phyloP scores from a whole-genome alignment of 2,329 filamentous ascomycete species.

The Stemphylium vesicarium region DNA sequence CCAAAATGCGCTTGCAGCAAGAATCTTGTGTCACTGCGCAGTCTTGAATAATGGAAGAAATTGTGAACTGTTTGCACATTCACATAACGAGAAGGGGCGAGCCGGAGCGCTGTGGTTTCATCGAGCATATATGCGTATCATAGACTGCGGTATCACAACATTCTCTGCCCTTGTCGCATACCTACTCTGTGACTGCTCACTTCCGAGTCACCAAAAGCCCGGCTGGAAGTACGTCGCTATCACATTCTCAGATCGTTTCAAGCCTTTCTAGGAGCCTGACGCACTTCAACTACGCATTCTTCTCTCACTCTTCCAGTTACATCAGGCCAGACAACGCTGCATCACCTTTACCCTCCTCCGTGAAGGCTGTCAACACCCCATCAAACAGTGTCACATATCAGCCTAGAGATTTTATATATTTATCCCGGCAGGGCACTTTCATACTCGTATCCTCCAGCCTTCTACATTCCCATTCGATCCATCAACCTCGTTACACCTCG shows the following conservation, averaged over 20 bases:
- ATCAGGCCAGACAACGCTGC: neutral
- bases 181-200: no score
- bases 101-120: no score
- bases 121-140: no score
- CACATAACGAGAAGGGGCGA: no score
- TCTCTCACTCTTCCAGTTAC: neutral
- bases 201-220: no score
- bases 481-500: neutral
- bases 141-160: no score
- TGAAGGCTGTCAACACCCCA: neutral
- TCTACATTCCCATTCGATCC: neutral
- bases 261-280: neutral
- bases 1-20: no score
- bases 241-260: neutral
- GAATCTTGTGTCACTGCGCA: no score
- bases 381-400: neutral
- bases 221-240: neutral
- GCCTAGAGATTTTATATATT: neutral
- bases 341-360: neutral
- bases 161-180: no score
- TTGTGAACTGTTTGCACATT: no score
- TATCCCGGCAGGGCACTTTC: neutral
- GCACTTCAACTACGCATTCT: neutral
- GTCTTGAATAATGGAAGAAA: no score
- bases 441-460: neutral